Evolutionary conservation across 2,329 filamentous ascomycete species (phyloP).

Genomic region (Aspergillus quadrilineatus): DNA sequence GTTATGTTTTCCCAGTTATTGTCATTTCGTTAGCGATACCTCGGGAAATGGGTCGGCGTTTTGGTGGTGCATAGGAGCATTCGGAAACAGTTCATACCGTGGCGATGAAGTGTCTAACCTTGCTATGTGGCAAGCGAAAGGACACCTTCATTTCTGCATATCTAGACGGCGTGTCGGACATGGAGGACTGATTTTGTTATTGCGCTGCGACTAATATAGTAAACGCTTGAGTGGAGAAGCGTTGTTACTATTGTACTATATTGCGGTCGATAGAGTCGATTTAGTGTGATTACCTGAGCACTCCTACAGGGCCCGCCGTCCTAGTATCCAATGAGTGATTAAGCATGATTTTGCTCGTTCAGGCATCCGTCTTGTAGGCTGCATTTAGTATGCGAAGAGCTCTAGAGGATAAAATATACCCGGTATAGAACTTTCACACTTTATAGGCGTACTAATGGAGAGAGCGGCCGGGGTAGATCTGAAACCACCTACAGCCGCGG

Average conservation of each 20-base stretch:
- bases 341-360: no score
- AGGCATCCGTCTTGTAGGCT: no score
- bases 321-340: not conserved
- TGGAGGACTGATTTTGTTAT: not conserved
- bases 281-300: not conserved
- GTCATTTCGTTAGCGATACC: slow-evolving; percentile 17
- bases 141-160: not conserved
- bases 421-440: not conserved
- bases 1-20: slow-evolving; percentile 1
- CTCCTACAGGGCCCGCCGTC: no score
- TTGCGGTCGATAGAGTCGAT: not conserved
- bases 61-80: slow-evolving; percentile 4
- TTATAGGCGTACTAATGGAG: not conserved
- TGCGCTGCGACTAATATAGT: not conserved
- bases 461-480: not conserved
- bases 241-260: not conserved
- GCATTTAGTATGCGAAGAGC: no score
- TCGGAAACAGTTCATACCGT: not conserved
- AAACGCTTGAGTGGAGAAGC: not conserved
- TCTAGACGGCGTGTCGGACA: not conserved
- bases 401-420: no score
- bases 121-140: not conserved
- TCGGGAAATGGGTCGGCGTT: slow-evolving; percentile 12
- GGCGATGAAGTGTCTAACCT: not conserved
- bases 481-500: not conserved